phyloP scores from a whole-genome alignment of 176 grass and related monocot species.

The Phoenix dactylifera region DNA sequence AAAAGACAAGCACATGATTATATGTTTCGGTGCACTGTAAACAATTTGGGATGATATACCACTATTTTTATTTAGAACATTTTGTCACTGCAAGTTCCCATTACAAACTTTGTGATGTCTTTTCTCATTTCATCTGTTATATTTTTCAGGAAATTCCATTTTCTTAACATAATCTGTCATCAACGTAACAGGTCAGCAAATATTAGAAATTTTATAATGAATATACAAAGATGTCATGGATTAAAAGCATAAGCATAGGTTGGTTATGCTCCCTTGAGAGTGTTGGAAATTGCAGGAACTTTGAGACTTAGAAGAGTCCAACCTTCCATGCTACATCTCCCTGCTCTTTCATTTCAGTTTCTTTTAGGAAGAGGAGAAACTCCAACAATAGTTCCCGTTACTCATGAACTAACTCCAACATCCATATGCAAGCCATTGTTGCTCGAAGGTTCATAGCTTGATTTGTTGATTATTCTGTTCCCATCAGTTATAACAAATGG shows the following conservation, averaged over 20 bases:
- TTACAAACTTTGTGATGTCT: too few relatives aligned
- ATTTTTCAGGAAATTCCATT: too few relatives aligned
- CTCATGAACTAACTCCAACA: slow-evolving; percentile 13
- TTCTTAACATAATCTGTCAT: too few relatives aligned
- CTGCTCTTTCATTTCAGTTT: slow-evolving; percentile 39
- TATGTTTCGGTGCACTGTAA: too few relatives aligned
- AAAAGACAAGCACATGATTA: too few relatives aligned
- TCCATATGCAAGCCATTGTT: slow-evolving; percentile 25
- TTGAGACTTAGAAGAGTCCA: slow-evolving; percentile 13
- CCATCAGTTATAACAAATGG: slow-evolving; percentile 73
- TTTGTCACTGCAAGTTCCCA: too few relatives aligned
- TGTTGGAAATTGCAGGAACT: slow-evolving; percentile 14
- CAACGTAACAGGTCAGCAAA: too few relatives aligned
- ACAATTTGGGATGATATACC: too few relatives aligned
- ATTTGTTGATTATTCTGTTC: slow-evolving; percentile 68
- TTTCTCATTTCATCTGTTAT: too few relatives aligned
- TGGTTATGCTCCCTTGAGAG: slow-evolving; percentile 34
- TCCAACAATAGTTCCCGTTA: slow-evolving; percentile 29
- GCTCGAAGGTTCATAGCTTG: slow-evolving; percentile 31
- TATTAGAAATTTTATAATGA: background rate
- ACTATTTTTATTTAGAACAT: too few relatives aligned
- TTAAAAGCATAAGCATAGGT: slow-evolving; percentile 3
- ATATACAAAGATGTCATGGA: background rate
- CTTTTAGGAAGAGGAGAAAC: slow-evolving; percentile 34
- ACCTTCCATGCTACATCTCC: slow-evolving; percentile 8